phyloP scores from a whole-genome alignment of 306 rosid genomes.

The Lotus japonicus region DNA sequence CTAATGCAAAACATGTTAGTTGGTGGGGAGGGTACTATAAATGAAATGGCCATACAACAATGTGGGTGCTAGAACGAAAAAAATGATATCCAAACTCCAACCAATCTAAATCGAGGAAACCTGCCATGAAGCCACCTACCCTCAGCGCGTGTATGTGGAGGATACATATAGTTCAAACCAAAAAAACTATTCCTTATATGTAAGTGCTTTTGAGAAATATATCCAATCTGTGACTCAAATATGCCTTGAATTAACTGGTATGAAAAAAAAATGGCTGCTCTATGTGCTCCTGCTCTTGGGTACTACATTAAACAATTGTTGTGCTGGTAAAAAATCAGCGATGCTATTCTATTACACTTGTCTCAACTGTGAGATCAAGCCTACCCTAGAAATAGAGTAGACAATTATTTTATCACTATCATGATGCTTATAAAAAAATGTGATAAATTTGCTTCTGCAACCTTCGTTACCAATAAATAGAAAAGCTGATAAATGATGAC shows the following conservation, averaged over 20 bases:
- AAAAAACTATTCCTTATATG: too few relatives aligned
- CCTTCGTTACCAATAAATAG: slow-evolving; percentile 3
- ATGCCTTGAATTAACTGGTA: neutral
- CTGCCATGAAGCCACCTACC: too few relatives aligned
- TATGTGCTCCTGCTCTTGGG: slow-evolving; percentile 3
- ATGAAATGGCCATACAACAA: too few relatives aligned
- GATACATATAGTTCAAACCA: too few relatives aligned
- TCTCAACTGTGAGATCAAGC: slow-evolving; percentile 14
- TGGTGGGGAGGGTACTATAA: too few relatives aligned
- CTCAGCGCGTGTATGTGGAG: too few relatives aligned
- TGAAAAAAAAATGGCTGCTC: neutral
- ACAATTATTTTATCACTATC: neutral
- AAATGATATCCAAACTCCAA: too few relatives aligned
- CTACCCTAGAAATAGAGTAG: neutral
- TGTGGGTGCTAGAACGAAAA: neutral
- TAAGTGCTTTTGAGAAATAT: too few relatives aligned
- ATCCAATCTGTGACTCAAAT: neutral
- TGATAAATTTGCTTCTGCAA: slow-evolving; percentile 20
- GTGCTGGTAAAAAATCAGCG: neutral
- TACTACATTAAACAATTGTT: neutral
- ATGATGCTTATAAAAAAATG: slow-evolving; percentile 2
- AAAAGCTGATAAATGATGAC: slow-evolving; percentile 10
- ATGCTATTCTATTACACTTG: slow-evolving; percentile 9
- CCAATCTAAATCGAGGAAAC: too few relatives aligned
- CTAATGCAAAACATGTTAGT: too few relatives aligned